phyloP scores from a whole-genome alignment of 2,329 filamentous ascomycete genomes.

The Aspergillus sp. region DNA sequence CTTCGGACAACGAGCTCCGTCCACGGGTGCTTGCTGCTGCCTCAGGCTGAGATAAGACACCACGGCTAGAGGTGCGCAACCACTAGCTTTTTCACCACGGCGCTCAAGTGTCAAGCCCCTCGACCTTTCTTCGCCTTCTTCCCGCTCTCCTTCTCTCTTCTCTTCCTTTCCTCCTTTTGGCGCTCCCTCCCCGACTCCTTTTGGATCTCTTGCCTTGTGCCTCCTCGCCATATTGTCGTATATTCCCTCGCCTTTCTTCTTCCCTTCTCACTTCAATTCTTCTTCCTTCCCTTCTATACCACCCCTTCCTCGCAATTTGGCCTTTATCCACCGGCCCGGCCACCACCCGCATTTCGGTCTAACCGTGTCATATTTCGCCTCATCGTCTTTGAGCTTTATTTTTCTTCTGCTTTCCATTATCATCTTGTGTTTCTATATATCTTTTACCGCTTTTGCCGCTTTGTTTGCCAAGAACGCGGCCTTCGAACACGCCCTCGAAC shows the following conservation, averaged over 20 bases:
- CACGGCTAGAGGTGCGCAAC: conserved; percentile 29
- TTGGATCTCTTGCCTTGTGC: conserved; percentile 12
- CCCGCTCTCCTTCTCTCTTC: conserved; percentile 14
- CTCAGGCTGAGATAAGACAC: background rate
- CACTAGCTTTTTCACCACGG: conserved; percentile 34
- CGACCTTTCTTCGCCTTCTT: conserved; percentile 22
- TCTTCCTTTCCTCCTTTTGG: conserved; percentile 13
- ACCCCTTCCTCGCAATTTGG: conserved; percentile 12
- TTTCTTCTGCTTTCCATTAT: background rate
- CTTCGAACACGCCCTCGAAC: background rate
- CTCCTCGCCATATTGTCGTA: conserved; percentile 11
- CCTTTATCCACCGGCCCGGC: conserved; percentile 13
- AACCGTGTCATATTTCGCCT: conserved; percentile 1
- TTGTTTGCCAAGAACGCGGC: background rate
- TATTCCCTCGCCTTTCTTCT: conserved; percentile 10
- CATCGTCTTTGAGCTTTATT: background rate
- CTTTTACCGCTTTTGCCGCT: background rate
- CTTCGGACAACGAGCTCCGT: conserved; percentile 1
- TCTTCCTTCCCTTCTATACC: conserved; percentile 3
- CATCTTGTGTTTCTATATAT: background rate
- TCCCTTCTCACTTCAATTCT: conserved; percentile 9
- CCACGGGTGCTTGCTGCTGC: conserved; percentile 5
- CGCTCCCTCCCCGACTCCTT: conserved; percentile 11
- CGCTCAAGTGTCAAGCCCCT: conserved; percentile 31
- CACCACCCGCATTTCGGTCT: conserved; percentile 5